These are phyloP conservation scores for Besnoitia besnoiti DNA, from an alignment of 169 alveolate species.

Conservation along the genomic window DNA sequence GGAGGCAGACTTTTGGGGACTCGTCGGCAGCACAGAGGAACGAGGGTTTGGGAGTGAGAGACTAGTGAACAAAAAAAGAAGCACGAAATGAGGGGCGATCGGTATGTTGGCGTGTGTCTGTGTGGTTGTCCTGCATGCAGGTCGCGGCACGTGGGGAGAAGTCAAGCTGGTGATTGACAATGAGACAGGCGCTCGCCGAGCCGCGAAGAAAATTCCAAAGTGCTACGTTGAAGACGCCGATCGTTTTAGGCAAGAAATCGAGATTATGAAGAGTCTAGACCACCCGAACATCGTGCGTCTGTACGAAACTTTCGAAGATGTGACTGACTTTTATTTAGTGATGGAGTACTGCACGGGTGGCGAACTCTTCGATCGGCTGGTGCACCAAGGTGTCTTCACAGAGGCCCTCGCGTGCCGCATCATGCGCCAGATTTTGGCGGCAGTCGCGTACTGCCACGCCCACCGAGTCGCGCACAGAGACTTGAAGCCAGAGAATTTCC, in stretches of 20 bases:
- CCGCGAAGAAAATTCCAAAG: constrained; percentile 82
- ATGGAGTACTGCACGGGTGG: constrained; percentile 93
- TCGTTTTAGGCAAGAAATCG: constrained; percentile 85
- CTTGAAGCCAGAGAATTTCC: constrained; percentile 87
- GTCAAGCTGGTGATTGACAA: constrained; percentile 77
- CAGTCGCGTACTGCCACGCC: constrained; percentile 91
- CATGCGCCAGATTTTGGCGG: constrained; percentile 91
- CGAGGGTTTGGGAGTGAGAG: neutral
- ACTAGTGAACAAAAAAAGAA: neutral
- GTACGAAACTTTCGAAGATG: constrained; percentile 90
- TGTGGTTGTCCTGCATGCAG: constrained; percentile 44
- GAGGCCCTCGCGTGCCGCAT: constrained; percentile 90
- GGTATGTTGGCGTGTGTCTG: neutral
- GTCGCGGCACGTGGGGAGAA: constrained; percentile 82
- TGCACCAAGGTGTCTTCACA: constrained; percentile 80
- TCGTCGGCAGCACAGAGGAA: neutral
- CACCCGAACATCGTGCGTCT: constrained; percentile 95
- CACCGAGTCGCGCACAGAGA: constrained; percentile 89
- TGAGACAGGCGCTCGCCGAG: constrained; percentile 74
- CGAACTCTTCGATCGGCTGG: constrained; percentile 89
- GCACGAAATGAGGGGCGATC: neutral
- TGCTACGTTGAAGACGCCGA: constrained; percentile 76
- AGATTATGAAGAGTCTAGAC: constrained; percentile 87
- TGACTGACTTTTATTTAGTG: constrained; percentile 83
- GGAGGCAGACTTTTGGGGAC: neutral